phyloP scores from a whole-genome alignment of 108 stramenopile species.

The Pinguiococcus pyrenoidosus region DNA sequence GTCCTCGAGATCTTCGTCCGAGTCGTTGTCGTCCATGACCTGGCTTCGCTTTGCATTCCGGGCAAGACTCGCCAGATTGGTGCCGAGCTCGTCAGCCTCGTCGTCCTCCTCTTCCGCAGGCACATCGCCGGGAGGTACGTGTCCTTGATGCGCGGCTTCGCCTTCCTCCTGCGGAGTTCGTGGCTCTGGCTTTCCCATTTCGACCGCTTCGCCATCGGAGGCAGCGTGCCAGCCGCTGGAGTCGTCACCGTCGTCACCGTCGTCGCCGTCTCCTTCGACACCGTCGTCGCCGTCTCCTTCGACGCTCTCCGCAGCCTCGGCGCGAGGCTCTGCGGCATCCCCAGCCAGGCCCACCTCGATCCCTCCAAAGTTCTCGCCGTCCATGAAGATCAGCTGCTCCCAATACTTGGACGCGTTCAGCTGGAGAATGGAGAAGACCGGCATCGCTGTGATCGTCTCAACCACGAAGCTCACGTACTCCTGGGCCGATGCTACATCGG shows the following conservation, averaged over 20 bases:
- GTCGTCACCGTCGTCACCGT: no score
- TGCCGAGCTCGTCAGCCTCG: no score
- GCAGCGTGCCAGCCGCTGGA: no score
- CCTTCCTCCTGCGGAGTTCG: slow-evolving; percentile 19
- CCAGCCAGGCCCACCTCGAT: slow-evolving; percentile 42
- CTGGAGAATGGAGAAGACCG: slow-evolving; percentile 26
- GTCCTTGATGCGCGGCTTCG: slow-evolving; percentile 3
- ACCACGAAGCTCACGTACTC: slow-evolving; percentile 86
- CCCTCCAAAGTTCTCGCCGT: slow-evolving; percentile 85
- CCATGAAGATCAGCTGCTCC: slow-evolving; percentile 67
- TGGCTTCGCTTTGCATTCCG: no score
- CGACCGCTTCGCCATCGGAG: no score
- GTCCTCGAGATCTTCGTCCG: no score
- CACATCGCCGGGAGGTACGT: no score
- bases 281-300: slow-evolving; percentile 41
- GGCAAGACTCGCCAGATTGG: no score
- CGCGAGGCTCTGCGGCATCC: not conserved
- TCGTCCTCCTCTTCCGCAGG: slow-evolving; percentile 27
- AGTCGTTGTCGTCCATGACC: no score
- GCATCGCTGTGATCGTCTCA: slow-evolving; percentile 43
- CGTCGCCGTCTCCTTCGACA: not conserved
- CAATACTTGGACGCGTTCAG: slow-evolving; percentile 21
- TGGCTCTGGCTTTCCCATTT: no score
- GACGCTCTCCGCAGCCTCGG: slow-evolving; percentile 39
- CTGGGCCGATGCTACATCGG: slow-evolving; percentile 52